These are phyloP conservation scores for Aspergillus sclerotioniger DNA, from an alignment of 495 filamentous ascomycete genomes.

Conservation along the genomic window DNA sequence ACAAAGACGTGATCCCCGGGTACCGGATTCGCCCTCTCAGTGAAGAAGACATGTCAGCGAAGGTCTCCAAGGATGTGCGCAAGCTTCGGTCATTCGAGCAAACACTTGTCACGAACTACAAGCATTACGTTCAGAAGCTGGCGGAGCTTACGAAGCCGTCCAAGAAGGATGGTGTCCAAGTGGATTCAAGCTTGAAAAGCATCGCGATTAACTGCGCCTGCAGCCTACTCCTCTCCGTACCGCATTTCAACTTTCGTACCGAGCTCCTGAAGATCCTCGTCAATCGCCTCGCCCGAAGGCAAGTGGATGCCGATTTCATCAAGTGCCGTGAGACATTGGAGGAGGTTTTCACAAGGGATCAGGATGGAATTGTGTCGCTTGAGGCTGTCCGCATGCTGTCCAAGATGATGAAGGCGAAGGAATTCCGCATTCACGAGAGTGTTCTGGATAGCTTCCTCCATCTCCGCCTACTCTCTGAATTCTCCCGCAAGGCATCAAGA, in stretches of 20 bases:
- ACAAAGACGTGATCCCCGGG: constrained; percentile 92
- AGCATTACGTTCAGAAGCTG: constrained; percentile 75
- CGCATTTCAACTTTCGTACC: constrained; percentile 93
- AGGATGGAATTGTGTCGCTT: constrained; percentile 81
- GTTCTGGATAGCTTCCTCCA: constrained; percentile 90
- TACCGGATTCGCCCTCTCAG: constrained; percentile 84
- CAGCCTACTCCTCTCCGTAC: constrained; percentile 70
- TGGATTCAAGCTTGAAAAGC: constrained; percentile 49
- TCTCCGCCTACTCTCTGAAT: constrained; percentile 83
- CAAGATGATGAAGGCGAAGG: constrained; percentile 88
- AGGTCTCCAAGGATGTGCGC: constrained; percentile 88
- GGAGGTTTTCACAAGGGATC: constrained; percentile 78
- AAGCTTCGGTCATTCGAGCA: constrained; percentile 80
- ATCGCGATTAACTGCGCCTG: constrained; percentile 85
- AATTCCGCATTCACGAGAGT: constrained; percentile 77
- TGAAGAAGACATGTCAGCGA: constrained; percentile 68
- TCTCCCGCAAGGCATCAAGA: constrained; percentile 74
- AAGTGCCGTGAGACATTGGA: constrained; percentile 81
- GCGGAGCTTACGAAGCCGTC: constrained; percentile 56
- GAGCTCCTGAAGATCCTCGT: constrained; percentile 86
- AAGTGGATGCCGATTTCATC: constrained; percentile 66
- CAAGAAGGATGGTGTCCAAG: constrained; percentile 31
- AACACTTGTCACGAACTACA: constrained; percentile 74
- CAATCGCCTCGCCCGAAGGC: constrained; percentile 69
- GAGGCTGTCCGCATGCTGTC: constrained; percentile 82